Base-by-base conservation (phyloP, 495 filamentous ascomycete species). In the Ramalina intermedia region DNA sequence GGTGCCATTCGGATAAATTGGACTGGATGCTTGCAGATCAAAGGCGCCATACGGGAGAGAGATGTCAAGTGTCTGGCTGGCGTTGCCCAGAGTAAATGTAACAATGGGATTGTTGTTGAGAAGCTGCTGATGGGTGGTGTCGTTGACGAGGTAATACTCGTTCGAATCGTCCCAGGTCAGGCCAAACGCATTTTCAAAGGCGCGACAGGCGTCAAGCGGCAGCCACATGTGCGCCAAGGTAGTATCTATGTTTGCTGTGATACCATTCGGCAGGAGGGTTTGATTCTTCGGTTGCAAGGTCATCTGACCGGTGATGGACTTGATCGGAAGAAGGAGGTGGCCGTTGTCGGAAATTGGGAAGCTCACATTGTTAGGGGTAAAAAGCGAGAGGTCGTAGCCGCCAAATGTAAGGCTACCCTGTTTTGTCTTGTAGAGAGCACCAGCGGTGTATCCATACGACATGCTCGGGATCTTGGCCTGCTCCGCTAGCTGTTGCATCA, bases 401-500 rank as follows among this genome's bases (percentile, higher is more conserved):
- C 74, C 75, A 38, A 80, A 66, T 11, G 75, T 76, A n/a, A 80
- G 60, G 45, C 71, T 72, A n/a, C 64, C 69, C 35, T 72, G 46
- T 26, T 43, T 39, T 62, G 61, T 36, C 63, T 68, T 17, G 53
- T 79, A 77, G 37, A 62, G 61, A 18, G 72, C 71, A 23, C 73
- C 76, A 17, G 72, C 72, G 6, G 75, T 76, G 57, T 75, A 78
- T 39, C 66, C 69, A 60, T 66, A 79, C 13, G 68, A 69, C 37
- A 69, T 44, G 47, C 72, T 74, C 13, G 70, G 66, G 5, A 76
- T 72, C n/a, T 56, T 47, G 1, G 62, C 61, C 21, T 69, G 52
- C 35, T 69, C 55, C 51, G 63, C 69, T 9, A 79, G 56, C 1
- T 66, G 63, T 6, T 63, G 65, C 29, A 75, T 51, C 41, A 74